Percentiles rank a stretch among this genome's conserved stretches.
Evolutionary conservation across 345 rosid genomes (phyloP).

Genomic region (Excoecaria agallocha): DNA sequence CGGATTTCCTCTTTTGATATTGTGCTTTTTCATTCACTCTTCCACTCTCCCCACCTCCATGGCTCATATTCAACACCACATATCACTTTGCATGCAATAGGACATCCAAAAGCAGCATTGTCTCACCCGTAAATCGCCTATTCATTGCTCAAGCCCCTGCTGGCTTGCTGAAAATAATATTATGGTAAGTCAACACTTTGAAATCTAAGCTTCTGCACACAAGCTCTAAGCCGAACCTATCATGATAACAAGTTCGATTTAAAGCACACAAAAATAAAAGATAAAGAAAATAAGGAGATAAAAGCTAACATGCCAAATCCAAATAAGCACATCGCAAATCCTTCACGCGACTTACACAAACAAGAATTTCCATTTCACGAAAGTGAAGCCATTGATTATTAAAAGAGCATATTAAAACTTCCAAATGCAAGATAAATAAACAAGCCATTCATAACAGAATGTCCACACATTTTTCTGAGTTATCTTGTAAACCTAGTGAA

Average conservation of each 20-base stretch:
- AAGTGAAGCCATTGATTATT: neutral
- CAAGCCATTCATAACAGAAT: neutral
- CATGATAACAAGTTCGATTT: neutral
- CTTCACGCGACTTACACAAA: neutral
- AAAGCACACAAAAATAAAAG: too few species aligned
- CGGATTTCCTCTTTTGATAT: slow-evolving; percentile 36
- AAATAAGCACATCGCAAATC: neutral
- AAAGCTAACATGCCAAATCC: neutral
- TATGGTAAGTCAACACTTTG: neutral
- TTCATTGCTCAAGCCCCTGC: neutral
- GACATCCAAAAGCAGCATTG: slow-evolving; percentile 34
- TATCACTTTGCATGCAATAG: slow-evolving; percentile 44
- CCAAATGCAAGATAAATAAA: neutral
- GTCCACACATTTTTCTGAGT: neutral
- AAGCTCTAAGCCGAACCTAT: neutral
- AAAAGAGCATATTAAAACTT: neutral
- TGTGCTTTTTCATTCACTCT: slow-evolving; percentile 36
- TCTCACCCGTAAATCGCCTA: slow-evolving; percentile 15
- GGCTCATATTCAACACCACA: slow-evolving; percentile 78
- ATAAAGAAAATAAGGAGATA: neutral
- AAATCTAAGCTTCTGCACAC: neutral
- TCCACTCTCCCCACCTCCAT: slow-evolving; percentile 70
- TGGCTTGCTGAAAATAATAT: neutral
- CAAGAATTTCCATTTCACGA: neutral
- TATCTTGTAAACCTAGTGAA: neutral